These are phyloP conservation scores for Mortierella sp. DNA, from an alignment of 371 early-diverging fungal genomes.

Conservation along the genomic window DNA sequence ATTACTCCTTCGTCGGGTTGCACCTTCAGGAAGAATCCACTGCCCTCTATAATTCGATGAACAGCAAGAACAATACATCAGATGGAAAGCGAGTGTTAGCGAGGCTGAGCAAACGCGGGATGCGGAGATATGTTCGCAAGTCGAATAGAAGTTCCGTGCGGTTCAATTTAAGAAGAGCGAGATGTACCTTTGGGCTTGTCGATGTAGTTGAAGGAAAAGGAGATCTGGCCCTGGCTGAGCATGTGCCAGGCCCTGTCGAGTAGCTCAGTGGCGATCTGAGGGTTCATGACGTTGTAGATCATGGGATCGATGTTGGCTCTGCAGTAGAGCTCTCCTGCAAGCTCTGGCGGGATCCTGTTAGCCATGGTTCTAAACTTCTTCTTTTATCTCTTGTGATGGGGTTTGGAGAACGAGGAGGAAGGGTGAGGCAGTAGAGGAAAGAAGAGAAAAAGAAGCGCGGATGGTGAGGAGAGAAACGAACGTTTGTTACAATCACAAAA, in stretches of 20 bases:
- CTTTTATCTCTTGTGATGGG: background rate
- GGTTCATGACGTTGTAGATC: conserved; percentile 44
- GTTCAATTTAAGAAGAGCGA: too few species aligned
- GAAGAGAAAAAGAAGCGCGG: background rate
- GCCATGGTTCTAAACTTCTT: conserved; percentile 15
- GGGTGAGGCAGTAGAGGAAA: background rate
- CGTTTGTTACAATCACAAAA: background rate
- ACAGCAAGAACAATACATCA: background rate
- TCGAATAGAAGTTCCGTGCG: too few species aligned
- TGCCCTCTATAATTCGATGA: conserved; percentile 30
- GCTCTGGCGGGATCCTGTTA: conserved; percentile 49
- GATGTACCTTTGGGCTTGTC: conserved; percentile 50
- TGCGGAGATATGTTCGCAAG: too few species aligned
- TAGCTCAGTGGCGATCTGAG: conserved; percentile 41
- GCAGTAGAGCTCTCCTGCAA: conserved; percentile 55
- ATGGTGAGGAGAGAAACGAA: background rate
- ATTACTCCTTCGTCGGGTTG: conserved; percentile 35
- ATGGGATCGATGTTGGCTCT: conserved; percentile 50
- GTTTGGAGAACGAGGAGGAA: background rate
- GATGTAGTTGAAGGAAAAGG: conserved; percentile 47
- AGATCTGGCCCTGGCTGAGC: conserved; percentile 35
- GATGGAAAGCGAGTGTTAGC: background rate
- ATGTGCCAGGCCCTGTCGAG: conserved; percentile 46
- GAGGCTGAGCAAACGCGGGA: background rate
- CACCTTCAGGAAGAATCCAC: conserved; percentile 45